Evolutionary conservation across 495 filamentous ascomycete genomes (phyloP).

Genomic region (Talaromyces liani): DNA sequence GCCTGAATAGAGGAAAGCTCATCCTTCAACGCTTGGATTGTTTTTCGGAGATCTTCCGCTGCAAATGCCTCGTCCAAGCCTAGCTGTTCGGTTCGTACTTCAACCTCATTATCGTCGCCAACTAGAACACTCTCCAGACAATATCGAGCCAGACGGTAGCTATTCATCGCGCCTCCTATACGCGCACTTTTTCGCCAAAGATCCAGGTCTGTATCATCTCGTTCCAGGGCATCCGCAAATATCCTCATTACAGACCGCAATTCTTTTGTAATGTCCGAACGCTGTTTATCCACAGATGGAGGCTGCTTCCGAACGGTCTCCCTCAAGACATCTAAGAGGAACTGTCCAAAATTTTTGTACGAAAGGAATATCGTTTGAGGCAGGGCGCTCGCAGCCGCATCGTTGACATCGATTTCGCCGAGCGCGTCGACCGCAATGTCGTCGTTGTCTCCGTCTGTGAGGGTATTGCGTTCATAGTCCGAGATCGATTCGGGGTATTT

Average conservation of each 20-base stretch:
- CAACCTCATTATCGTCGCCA: slow-evolving; percentile 65
- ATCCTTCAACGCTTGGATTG: slow-evolving; percentile 64
- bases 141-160: slow-evolving; percentile 69
- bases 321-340: slow-evolving; percentile 68
- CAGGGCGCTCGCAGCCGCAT: slow-evolving; percentile 68
- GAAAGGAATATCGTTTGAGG: slow-evolving; percentile 86
- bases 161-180: slow-evolving; percentile 67
- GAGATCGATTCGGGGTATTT: slow-evolving; percentile 76
- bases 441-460: slow-evolving; percentile 50
- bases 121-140: slow-evolving; percentile 89
- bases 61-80: slow-evolving; percentile 83
- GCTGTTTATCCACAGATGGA: slow-evolving; percentile 27
- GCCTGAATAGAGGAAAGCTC: slow-evolving; percentile 61
- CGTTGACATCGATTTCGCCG: slow-evolving; percentile 38
- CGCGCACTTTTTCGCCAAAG: slow-evolving; percentile 86
- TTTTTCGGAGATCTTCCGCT: slow-evolving; percentile 63
- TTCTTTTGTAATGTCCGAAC: slow-evolving; percentile 18
- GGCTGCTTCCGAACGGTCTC: slow-evolving; percentile 19
- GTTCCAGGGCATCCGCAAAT: slow-evolving; percentile 72
- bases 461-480: slow-evolving; percentile 61
- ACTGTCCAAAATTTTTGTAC: slow-evolving; percentile 93
- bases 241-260: slow-evolving; percentile 42
- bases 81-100: slow-evolving; percentile 64
- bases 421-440: slow-evolving; percentile 36
- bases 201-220: slow-evolving; percentile 87